These are phyloP conservation scores for Mucor irregularis DNA, from an alignment of 371 early-diverging fungal genomes.

Conservation along the genomic window DNA sequence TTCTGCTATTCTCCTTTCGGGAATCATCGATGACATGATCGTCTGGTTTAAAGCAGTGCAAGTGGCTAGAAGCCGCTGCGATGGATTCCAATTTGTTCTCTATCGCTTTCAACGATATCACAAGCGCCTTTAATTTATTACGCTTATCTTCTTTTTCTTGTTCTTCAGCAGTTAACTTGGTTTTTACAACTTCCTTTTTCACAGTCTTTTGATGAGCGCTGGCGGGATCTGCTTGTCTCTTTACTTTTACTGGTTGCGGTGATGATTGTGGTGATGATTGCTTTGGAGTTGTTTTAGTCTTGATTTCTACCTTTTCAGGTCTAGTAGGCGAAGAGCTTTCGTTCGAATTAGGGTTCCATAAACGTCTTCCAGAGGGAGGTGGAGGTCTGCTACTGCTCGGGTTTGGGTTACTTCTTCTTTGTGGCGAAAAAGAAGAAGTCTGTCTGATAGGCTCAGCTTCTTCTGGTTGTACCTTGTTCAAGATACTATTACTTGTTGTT, in stretches of 20 bases:
- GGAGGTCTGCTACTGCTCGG: too few relatives aligned
- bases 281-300: conserved; percentile 7
- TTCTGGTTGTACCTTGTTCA: background rate
- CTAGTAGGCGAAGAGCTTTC: background rate
- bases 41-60: conserved; percentile 14
- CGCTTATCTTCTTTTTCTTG: conserved; percentile 10
- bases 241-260: background rate
- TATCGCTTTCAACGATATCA: conserved; percentile 27
- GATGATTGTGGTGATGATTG: background rate
- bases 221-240: background rate
- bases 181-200: background rate
- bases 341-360: conserved; percentile 18
- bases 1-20: background rate
- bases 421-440: too few relatives aligned
- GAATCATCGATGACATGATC: background rate
- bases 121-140: conserved; percentile 22
- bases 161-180: conserved; percentile 2
- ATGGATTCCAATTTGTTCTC: conserved; percentile 28
- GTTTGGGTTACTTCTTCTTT: too few relatives aligned
- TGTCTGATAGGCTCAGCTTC: too few relatives aligned
- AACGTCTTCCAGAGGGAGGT: background rate
- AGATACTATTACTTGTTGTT: background rate
- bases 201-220: too few relatives aligned
- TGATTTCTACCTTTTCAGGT: too few relatives aligned
- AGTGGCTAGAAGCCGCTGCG: background rate